phyloP scores from a whole-genome alignment of 2,329 filamentous ascomycete genomes.

The Periconia sp. region DNA sequence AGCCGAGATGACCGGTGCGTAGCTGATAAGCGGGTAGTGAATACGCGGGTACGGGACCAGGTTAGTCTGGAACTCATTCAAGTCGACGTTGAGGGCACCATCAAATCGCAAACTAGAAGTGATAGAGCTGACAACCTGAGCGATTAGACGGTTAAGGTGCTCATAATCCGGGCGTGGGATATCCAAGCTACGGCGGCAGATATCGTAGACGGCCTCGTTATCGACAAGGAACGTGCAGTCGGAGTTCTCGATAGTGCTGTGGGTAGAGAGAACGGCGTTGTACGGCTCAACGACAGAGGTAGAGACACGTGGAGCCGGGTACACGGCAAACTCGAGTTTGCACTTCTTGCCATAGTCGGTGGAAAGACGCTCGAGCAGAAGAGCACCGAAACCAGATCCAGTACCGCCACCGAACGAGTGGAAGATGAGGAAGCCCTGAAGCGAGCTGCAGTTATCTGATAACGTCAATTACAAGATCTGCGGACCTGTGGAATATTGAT shows the following conservation, averaged over 20 bases:
- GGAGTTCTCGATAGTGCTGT: conserved; percentile 79
- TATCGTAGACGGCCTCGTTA: conserved; percentile 78
- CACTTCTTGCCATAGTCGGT: conserved; percentile 78
- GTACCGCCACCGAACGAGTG: conserved; percentile 77
- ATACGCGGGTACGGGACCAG: conserved; percentile 76
- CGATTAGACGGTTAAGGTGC: conserved; percentile 75
- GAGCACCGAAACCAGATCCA: conserved; percentile 74
- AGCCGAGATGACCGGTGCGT: conserved; percentile 73
- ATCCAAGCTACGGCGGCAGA: conserved; percentile 74
- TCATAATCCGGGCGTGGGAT: conserved; percentile 72
- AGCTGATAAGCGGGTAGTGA: conserved; percentile 76
- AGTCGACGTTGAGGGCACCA: conserved; percentile 74
- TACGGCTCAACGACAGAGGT: conserved; percentile 76
- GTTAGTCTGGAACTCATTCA: conserved; percentile 82
- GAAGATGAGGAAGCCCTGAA: conserved; percentile 77
- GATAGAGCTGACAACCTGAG: conserved; percentile 77
- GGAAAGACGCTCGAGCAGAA: conserved; percentile 74
- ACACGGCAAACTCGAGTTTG: conserved; percentile 77
- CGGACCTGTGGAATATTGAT: background rate
- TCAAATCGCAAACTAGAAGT: conserved; percentile 76
- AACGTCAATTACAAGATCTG: conserved; percentile 9
- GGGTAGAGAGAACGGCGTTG: conserved; percentile 75
- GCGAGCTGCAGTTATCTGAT: conserved; percentile 73
- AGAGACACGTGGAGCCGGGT: conserved; percentile 72
- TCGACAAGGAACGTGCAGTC: conserved; percentile 80